These are phyloP conservation scores for Globisporangium cylindrosporum DNA, from an alignment of 352 stramenopile genomes.

Conservation along the genomic window DNA sequence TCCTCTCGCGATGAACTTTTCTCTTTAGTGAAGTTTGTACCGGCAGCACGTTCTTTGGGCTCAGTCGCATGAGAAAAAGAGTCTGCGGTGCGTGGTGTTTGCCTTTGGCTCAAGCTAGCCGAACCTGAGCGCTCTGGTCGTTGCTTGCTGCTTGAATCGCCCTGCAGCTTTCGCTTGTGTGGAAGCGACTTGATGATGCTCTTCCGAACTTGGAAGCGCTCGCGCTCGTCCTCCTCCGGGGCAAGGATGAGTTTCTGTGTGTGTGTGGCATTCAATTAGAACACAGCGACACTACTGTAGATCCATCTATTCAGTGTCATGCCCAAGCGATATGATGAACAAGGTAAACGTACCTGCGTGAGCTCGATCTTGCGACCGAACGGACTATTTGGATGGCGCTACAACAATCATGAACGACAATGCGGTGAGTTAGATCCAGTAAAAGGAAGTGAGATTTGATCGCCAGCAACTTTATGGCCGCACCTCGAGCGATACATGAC, in stretches of 20 bases:
- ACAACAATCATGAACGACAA: not conserved
- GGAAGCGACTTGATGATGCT: not conserved
- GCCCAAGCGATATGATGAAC: not conserved
- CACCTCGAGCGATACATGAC: not conserved
- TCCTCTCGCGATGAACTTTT: not conserved
- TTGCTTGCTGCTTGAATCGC: not conserved
- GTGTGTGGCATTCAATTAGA: not conserved
- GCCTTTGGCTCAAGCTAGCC: not conserved
- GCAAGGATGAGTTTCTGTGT: slow-evolving; percentile 12
- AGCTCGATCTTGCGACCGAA: slow-evolving; percentile 40
- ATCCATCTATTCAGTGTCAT: no score
- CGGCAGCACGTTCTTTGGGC: not conserved
- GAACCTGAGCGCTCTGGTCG: not conserved
- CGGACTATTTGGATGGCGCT: slow-evolving; percentile 39
- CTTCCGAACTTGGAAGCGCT: slow-evolving; percentile 19
- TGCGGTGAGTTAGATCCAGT: not conserved
- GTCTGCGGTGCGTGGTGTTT: not conserved
- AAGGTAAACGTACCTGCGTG: slow-evolving; percentile 22
- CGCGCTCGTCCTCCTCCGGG: not conserved
- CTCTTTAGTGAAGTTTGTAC: not conserved
- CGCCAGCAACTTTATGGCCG: not conserved
- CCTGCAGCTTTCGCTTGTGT: not conserved
- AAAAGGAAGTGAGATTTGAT: not conserved
- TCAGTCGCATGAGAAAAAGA: not conserved
- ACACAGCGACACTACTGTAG: not conserved